Conservation (phyloP, 192 early-diverging fungal genomes). For the Gryganskiella cystojenkinii region DNA sequence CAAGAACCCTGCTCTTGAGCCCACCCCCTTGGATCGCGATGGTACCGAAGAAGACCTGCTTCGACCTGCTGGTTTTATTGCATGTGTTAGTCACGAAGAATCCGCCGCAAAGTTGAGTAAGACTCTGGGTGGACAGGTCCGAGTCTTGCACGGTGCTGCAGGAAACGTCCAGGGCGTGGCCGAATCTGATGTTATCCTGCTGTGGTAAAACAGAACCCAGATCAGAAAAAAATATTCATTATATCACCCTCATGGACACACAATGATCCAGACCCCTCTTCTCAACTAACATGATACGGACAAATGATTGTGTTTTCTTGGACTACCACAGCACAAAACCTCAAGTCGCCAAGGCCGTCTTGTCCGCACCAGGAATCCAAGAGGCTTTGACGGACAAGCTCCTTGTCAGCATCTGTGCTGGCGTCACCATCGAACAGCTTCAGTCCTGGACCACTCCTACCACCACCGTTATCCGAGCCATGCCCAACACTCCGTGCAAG, state of each 20-base stretch:
- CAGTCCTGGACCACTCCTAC: slow-evolving; percentile 57
- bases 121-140: slow-evolving; percentile 35
- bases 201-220: slow-evolving; percentile 44
- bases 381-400: slow-evolving; percentile 56
- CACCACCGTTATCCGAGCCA: slow-evolving; percentile 61
- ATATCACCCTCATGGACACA: neutral
- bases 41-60: slow-evolving; percentile 3
- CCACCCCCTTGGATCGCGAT: neutral
- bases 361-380: slow-evolving; percentile 54
- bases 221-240: neutral
- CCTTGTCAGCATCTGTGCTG: slow-evolving; percentile 63
- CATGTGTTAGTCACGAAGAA: slow-evolving; percentile 56
- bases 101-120: slow-evolving; percentile 43
- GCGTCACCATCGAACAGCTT: slow-evolving; percentile 60
- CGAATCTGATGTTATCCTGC: slow-evolving; percentile 54
- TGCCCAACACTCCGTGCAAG: slow-evolving; percentile 68
- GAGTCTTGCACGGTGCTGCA: slow-evolving; percentile 34
- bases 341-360: slow-evolving; percentile 59
- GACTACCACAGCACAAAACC: slow-evolving; percentile 55
- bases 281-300: too few species aligned
- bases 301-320: neutral
- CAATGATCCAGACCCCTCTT: too few species aligned
- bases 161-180: slow-evolving; percentile 56
- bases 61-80: slow-evolving; percentile 56
- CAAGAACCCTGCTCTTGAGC: slow-evolving; percentile 19